Percentiles rank a stretch among this genome's conserved stretches.
These are phyloP conservation scores for Pseudopyricularia javanii DNA, from an alignment of 2,329 filamentous ascomycete genomes.

Conservation along the genomic window DNA sequence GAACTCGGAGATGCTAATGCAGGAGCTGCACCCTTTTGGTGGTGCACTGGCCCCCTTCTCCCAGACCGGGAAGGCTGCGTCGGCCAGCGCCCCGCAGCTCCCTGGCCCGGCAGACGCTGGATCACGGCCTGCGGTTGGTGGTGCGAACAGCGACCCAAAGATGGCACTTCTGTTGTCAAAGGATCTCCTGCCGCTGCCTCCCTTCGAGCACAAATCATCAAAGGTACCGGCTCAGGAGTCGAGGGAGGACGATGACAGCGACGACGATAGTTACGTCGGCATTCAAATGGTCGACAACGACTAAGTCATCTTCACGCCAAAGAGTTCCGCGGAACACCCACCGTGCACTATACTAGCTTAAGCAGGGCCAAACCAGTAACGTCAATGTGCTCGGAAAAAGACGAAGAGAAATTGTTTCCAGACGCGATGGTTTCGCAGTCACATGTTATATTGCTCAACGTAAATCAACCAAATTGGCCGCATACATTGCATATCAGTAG, in stretches of 20 bases:
- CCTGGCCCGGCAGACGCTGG: not conserved
- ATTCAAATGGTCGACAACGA: slow-evolving; percentile 8
- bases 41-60: not conserved
- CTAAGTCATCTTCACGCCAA: slow-evolving; percentile 1
- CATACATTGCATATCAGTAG: too few species aligned
- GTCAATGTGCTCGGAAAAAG: too few species aligned
- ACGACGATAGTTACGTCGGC: slow-evolving; percentile 5
- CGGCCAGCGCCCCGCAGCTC: slow-evolving; percentile 1
- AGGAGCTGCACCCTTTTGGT: slow-evolving; percentile 1
- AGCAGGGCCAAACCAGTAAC: too few species aligned
- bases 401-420: too few species aligned
- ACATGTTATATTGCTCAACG: too few species aligned
- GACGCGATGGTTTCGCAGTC: too few species aligned
- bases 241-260: slow-evolving; percentile 2
- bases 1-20: not conserved
- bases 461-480: too few species aligned
- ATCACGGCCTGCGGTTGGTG: not conserved
- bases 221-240: not conserved
- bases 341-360: too few species aligned
- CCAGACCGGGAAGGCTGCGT: not conserved
- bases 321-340: not conserved
- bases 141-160: not conserved
- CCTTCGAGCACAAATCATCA: not conserved
- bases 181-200: not conserved
- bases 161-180: not conserved